Evolutionary conservation across 495 filamentous ascomycete species (phyloP), one percentile per base, ranked within the genome.

Genomic region (Polyplosphaeria fusca): DNA sequence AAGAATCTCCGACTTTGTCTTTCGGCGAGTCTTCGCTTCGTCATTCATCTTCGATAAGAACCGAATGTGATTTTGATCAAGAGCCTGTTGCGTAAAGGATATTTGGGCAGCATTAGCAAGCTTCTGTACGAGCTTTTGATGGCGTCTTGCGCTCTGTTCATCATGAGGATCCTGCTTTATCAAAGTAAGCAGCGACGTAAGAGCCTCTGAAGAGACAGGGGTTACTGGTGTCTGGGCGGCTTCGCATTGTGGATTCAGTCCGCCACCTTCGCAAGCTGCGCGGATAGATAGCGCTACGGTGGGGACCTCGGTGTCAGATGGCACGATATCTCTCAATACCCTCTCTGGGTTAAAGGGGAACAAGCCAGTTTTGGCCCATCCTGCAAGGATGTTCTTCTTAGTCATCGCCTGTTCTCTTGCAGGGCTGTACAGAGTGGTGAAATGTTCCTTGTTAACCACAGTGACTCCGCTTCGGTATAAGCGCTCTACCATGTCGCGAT

Each of bases 261-360:
- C 46, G 4, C 26, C 16, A 5, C 9, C 30, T 14, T 4, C 27
- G 47, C 39, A 24, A 20, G 44, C 26, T 16, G 47, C 48, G 43
- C 45, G 26, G 26, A 52, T 46, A 37, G 40, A 38, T 26, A 51
- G 18, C 16, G 20, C 23, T n/a, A n/a, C 30, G 26, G 20, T 16
- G 30, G 42, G 16, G 50, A 50, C 27, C 55, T 55, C 23, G 50
- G 50, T 24, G n/a, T n/a, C n/a, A n/a, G n/a, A n/a, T n/a, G n/a
- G n/a, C n/a, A n/a, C n/a, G n/a, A 48, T 60, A 40, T 2, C 26
- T 30, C 28, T 14, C 13, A 60, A 42, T 7, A 60, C 40, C 43
- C 50, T 39, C 20, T 60, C 50, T 55, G 43, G 50, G 24, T 54
- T 60, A 28, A 60, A 55, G 20, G 41, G 43, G 27, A 47, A 60